Percentiles rank a stretch among this genome's conserved stretches.
Evolutionary conservation across 495 filamentous ascomycete genomes (phyloP).

Genomic region (Clohesyomyces aquaticus): DNA sequence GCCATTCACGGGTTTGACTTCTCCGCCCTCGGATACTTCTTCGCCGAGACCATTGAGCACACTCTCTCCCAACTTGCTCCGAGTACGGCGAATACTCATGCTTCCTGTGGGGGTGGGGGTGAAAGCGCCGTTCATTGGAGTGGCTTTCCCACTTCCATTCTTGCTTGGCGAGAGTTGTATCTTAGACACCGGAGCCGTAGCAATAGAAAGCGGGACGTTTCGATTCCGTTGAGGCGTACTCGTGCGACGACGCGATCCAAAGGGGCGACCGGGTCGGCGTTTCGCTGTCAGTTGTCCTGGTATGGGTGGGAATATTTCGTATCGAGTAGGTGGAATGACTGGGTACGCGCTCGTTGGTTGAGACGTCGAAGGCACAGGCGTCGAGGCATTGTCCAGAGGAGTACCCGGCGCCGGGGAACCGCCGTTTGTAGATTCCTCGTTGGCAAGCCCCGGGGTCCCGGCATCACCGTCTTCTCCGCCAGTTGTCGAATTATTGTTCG

Average conservation of each 20-base stretch:
- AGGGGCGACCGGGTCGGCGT: conserved; percentile 56
- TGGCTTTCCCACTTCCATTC: conserved; percentile 31
- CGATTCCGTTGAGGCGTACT: conserved; percentile 35
- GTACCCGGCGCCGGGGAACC: conserved; percentile 32
- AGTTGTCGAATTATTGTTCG: conserved; percentile 19
- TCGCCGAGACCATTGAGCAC: conserved; percentile 38
- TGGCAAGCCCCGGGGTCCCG: conserved; percentile 19
- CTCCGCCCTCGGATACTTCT: conserved; percentile 34
- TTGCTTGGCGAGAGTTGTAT: conserved; percentile 26
- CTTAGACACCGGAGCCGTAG: conserved; percentile 17
- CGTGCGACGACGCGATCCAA: conserved; percentile 39
- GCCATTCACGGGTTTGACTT: conserved; percentile 24
- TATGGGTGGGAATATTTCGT: conserved; percentile 84
- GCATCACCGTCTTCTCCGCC: conserved; percentile 15
- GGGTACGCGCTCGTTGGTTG: conserved; percentile 40
- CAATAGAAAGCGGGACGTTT: conserved; percentile 25
- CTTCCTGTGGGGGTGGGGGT: conserved; percentile 15
- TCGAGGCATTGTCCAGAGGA: conserved; percentile 38
- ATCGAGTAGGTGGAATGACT: conserved; percentile 74
- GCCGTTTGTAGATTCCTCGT: conserved; percentile 27
- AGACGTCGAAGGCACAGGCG: background rate
- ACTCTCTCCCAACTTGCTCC: conserved; percentile 47
- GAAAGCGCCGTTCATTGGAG: conserved; percentile 26
- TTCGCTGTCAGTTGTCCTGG: conserved; percentile 54
- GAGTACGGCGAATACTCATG: conserved; percentile 42